Conservation (phyloP, 305 asterid genomes). For the Fraxinus platypoda region DNA sequence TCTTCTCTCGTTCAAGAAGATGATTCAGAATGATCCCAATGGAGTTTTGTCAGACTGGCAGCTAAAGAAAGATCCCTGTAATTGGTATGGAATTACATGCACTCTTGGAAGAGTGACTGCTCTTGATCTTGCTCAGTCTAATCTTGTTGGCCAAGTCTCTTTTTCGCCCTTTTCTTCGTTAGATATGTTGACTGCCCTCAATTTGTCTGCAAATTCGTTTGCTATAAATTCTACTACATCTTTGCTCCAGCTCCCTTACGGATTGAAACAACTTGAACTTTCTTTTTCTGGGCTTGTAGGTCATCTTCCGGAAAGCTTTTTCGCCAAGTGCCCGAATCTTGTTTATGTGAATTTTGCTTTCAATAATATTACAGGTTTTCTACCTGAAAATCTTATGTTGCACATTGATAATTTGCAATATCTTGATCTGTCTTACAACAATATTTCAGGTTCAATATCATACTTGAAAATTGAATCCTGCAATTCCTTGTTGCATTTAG, state of each 20-base stretch:
- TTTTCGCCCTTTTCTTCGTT: conserved; percentile 53
- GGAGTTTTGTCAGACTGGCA: conserved; percentile 67
- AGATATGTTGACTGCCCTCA: conserved; percentile 57
- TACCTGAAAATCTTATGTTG: conserved; percentile 54
- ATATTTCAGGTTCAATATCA: conserved; percentile 61
- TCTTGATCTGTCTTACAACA: conserved; percentile 77
- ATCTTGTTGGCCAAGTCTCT: conserved; percentile 56
- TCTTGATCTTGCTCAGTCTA: conserved; percentile 69
- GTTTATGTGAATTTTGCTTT: conserved; percentile 68
- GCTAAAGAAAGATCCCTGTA: conserved; percentile 52
- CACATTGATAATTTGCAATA: conserved; percentile 48
- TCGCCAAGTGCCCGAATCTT: conserved; percentile 58
- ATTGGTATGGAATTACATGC: conserved; percentile 70
- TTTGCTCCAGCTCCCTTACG: conserved; percentile 54
- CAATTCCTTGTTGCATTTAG: conserved; percentile 57
- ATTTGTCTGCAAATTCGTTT: conserved; percentile 68
- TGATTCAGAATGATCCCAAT: conserved; percentile 57
- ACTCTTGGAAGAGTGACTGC: conserved; percentile 53
- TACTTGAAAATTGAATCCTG: conserved; percentile 54
- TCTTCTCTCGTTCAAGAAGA: conserved; percentile 68
- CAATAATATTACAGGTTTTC: conserved; percentile 62
- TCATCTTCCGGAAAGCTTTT: conserved; percentile 49
- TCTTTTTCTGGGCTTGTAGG: conserved; percentile 66
- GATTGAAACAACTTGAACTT: conserved; percentile 58
- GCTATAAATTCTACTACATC: conserved; percentile 51